Evolutionary conservation across 495 filamentous ascomycete genomes (phyloP), one percentile per base, ranked within the genome.

Genomic region (Margaritispora aquatica): DNA sequence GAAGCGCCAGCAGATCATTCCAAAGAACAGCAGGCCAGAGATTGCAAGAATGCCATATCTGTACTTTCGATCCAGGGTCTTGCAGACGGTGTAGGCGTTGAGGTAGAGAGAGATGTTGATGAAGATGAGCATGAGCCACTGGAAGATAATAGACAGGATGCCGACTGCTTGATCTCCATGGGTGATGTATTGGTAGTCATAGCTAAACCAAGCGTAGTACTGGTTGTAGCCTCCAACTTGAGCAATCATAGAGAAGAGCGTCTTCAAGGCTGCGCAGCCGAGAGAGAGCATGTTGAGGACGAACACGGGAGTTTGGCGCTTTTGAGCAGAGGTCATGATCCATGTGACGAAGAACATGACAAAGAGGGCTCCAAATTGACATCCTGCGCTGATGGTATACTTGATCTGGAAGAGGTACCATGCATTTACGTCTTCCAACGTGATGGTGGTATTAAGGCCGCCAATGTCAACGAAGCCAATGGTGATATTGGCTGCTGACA

Each of bases 311-410:
- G 82, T 84, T 41, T 65, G 61, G 20, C 85, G 83, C 69, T 88
- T 89, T 53, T 85, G 79, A 15, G 71, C 69, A 51, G 73, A 78
- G 21, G 86, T 88, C 62, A 90, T 68, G 17, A 89, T 73, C 17
- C 86, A 70, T 0, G 93, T 72, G 21, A 89, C 74, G 41, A 88
- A 61, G 21, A 91, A 72, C 57, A 92, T 83, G 22, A 88, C 66
- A 59, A 87, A 60, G 26, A 81, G 83, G n/a, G 88, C 87, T 27
- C 91, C 91, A 54, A 92, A 76, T 68, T 95, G 88, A 26, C 75
- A 68, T 47, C 80, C 85, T 66, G 85, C 91, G 69, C 84, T 87
- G 81, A 91, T 85, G 69, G 77, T 75, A 46, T 79, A 70, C 19
- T 77, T 74, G 49, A 82, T 65, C 62, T 76, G 75, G 68, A 83